Percentiles rank a stretch among this genome's conserved stretches.
Evolutionary conservation across 257 asterid genomes (phyloP).

Genomic region (Gentiana dahurica): DNA sequence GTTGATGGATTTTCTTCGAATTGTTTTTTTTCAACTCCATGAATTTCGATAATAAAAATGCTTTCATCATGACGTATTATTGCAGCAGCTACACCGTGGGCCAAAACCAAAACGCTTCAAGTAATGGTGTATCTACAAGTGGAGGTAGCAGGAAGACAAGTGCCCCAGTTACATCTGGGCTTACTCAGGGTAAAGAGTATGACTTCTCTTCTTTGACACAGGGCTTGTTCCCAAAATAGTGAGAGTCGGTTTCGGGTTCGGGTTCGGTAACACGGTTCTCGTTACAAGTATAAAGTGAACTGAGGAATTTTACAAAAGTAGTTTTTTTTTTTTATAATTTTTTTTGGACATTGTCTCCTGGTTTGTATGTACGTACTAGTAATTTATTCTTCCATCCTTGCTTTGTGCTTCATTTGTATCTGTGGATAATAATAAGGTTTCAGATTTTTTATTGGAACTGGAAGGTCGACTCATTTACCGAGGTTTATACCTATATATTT

Average conservation of each 20-base stretch:
- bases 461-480: background rate
- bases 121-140: slow-evolving; percentile 36
- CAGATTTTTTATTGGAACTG: slow-evolving; percentile 21
- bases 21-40: too few relatives aligned
- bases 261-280: slow-evolving; percentile 1
- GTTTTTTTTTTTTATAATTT: slow-evolving; percentile 27
- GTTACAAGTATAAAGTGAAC: slow-evolving; percentile 16
- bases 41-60: background rate
- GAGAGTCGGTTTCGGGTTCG: background rate
- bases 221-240: slow-evolving; percentile 68
- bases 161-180: slow-evolving; percentile 33
- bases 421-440: slow-evolving; percentile 29
- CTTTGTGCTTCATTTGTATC: slow-evolving; percentile 24
- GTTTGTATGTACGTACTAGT: slow-evolving; percentile 24
- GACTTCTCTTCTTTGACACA: slow-evolving; percentile 94
- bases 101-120: slow-evolving; percentile 33
- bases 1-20: background rate
- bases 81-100: slow-evolving; percentile 49
- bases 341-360: slow-evolving; percentile 45
- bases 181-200: slow-evolving; percentile 56
- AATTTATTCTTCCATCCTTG: slow-evolving; percentile 14
- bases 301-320: slow-evolving; percentile 13
- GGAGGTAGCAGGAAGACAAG: slow-evolving; percentile 34
- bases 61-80: slow-evolving; percentile 3
- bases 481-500: too few relatives aligned